phyloP scores from a whole-genome alignment of 371 early-diverging fungal species.

The Mucor circinelloides region DNA sequence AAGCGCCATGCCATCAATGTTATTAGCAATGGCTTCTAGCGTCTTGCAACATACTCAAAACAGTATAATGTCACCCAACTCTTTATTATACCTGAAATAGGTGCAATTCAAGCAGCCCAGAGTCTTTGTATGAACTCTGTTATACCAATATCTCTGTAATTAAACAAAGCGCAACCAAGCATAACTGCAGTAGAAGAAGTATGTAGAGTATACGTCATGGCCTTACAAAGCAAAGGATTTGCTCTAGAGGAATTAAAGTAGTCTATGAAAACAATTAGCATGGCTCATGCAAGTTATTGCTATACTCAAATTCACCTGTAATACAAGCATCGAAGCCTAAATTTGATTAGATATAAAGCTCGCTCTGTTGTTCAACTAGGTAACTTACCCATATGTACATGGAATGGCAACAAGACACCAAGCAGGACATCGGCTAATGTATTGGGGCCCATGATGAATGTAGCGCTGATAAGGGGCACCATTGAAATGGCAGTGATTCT shows the following conservation, averaged over 20 bases:
- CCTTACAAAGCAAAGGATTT: not conserved
- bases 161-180: not conserved
- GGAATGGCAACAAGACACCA: conserved; percentile 85
- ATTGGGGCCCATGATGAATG: conserved; percentile 74
- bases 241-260: not conserved
- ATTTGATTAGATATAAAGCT: not conserved
- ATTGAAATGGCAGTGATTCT: conserved; percentile 73
- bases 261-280: not conserved
- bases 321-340: not conserved
- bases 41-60: too few species aligned
- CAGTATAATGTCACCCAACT: too few species aligned
- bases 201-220: not conserved
- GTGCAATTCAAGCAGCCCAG: not conserved
- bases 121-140: not conserved
- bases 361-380: not conserved
- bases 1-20: too few species aligned
- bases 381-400: conserved; percentile 74
- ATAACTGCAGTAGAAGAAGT: not conserved
- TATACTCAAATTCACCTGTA: not conserved
- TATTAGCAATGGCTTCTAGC: too few species aligned
- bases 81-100: too few species aligned
- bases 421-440: conserved; percentile 83
- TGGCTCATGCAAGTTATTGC: not conserved
- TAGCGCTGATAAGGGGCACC: conserved; percentile 74
- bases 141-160: not conserved